phyloP scores from a whole-genome alignment of 768 basidiomycete genomes.

The Flagelloscypha sp. region DNA sequence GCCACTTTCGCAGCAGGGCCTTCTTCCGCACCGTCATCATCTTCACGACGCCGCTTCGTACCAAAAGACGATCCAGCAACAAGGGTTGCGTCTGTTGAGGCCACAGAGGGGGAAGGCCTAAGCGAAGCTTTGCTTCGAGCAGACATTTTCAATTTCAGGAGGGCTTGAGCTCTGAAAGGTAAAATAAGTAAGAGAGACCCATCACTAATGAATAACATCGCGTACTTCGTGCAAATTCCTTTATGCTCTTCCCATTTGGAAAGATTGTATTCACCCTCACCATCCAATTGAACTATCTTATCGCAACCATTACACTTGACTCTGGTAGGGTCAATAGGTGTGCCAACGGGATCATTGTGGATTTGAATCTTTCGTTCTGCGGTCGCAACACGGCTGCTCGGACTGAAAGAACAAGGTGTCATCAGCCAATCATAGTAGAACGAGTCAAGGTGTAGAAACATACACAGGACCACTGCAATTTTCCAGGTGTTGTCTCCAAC shows the following conservation, averaged over 20 bases:
- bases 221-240: conserved; percentile 30
- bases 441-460: conserved; percentile 13
- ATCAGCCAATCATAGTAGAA: not conserved
- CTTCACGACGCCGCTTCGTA: conserved; percentile 44
- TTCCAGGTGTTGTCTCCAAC: conserved; percentile 49
- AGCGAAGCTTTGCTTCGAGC: conserved; percentile 4
- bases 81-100: conserved; percentile 12
- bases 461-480: conserved; percentile 39
- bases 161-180: conserved; percentile 6
- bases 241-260: conserved; percentile 61
- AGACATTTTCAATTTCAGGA: conserved; percentile 4
- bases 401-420: conserved; percentile 24
- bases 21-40: conserved; percentile 21
- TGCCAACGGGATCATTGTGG: conserved; percentile 58
- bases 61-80: conserved; percentile 20
- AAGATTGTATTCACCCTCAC: conserved; percentile 51
- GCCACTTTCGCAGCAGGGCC: conserved; percentile 31
- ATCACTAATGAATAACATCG: conserved; percentile 1
- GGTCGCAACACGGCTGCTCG: conserved; percentile 50
- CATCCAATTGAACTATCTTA: conserved; percentile 32
- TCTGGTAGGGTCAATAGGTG: conserved; percentile 32
- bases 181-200: conserved; percentile 1
- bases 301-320: conserved; percentile 50
- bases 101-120: not conserved
- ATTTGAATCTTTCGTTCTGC: conserved; percentile 54